These are phyloP conservation scores for Fusarium humuli DNA, from an alignment of 2,329 filamentous ascomycete species.

Conservation along the genomic window DNA sequence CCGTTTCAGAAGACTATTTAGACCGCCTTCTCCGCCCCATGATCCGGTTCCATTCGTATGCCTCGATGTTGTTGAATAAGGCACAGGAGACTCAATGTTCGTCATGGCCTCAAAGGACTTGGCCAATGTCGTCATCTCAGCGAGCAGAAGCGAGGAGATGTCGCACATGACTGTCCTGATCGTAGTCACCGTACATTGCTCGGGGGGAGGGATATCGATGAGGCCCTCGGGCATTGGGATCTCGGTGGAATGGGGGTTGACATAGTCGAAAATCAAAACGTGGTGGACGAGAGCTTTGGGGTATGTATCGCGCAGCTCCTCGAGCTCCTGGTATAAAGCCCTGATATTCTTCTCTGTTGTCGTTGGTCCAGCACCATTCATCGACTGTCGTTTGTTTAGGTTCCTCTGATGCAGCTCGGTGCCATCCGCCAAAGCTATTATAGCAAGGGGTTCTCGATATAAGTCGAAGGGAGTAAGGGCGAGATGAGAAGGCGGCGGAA, in stretches of 20 bases:
- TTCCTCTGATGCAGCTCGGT: slow-evolving; percentile 69
- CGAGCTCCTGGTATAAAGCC: slow-evolving; percentile 73
- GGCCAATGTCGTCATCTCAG: slow-evolving; percentile 79
- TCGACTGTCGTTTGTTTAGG: slow-evolving; percentile 67
- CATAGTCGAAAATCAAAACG: slow-evolving; percentile 82
- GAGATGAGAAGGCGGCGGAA: slow-evolving; percentile 82
- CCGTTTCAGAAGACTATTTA: slow-evolving; percentile 58
- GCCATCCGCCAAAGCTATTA: slow-evolving; percentile 89
- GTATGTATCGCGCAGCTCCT: slow-evolving; percentile 77
- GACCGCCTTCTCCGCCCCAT: slow-evolving; percentile 55
- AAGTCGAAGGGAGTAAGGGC: slow-evolving; percentile 89
- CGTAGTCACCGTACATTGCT: slow-evolving; percentile 79
- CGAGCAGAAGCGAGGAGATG: slow-evolving; percentile 77
- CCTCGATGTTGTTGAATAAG: slow-evolving; percentile 54
- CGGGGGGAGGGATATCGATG: slow-evolving; percentile 74
- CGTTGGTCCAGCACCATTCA: slow-evolving; percentile 62
- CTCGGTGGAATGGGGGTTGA: slow-evolving; percentile 58
- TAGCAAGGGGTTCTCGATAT: slow-evolving; percentile 83
- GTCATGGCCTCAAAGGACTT: slow-evolving; percentile 79
- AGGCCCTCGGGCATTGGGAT: slow-evolving; percentile 75
- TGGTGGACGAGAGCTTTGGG: slow-evolving; percentile 82
- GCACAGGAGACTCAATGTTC: slow-evolving; percentile 80
- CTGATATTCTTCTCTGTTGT: slow-evolving; percentile 68
- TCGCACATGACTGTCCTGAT: slow-evolving; percentile 85
- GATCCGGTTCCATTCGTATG: slow-evolving; percentile 55